Evolutionary conservation across 352 stramenopile genomes (phyloP), one percentile per base, ranked within the genome.

Genomic region (Pythium utonaiense): DNA sequence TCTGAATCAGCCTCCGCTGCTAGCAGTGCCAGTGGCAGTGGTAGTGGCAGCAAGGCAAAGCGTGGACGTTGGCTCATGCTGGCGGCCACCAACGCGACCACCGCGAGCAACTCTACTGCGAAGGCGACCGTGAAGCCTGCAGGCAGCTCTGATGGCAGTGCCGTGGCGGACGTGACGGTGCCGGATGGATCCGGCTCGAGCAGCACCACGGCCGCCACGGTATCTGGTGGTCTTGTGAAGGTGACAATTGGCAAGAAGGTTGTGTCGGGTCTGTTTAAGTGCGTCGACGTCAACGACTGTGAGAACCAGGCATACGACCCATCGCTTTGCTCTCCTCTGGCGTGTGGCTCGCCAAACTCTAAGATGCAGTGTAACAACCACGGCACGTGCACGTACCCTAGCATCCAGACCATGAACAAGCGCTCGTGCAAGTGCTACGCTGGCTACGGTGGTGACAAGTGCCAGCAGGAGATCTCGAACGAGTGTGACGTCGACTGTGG

Each of bases 401-500:
- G 54, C 47, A 68, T 66, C 31, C 62, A 70, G 53, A 69, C 45
- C 25, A 74, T 74, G 57, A 69, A 16, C 52, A 69, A 62, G 47
- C 67, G 67, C 49, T 34, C 17, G 19, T 79, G 71, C 63, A 42
- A 56, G 42, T 79, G 71, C 50, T 79, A 76, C 66, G 55, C 65
- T 21, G 75, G 75, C 38, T 85, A 63, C 49, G 54, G 49, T 0
- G 75, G 75, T 13, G 57, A 67, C 27, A 77, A 80, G 62, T 85
- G 75, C 56, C 62, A 85, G 60, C 69, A 77, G 31, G 72, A 75
- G 7, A 64, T 66, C 9, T 72, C 63, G 25, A 75, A 60, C n/a
- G 64, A 69, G 41, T 85, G 75, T 47, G 75, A 85, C 38, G 75
- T 85, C 9, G 75, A 85, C 66, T 85, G 75, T 42, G 75, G 75